A percentile compares a stretch with the other conserved stretches of the same genome.
Evolutionary conservation across 1,284 basidiomycete species (phyloP).

Genomic region (Volvariella surrecta): DNA sequence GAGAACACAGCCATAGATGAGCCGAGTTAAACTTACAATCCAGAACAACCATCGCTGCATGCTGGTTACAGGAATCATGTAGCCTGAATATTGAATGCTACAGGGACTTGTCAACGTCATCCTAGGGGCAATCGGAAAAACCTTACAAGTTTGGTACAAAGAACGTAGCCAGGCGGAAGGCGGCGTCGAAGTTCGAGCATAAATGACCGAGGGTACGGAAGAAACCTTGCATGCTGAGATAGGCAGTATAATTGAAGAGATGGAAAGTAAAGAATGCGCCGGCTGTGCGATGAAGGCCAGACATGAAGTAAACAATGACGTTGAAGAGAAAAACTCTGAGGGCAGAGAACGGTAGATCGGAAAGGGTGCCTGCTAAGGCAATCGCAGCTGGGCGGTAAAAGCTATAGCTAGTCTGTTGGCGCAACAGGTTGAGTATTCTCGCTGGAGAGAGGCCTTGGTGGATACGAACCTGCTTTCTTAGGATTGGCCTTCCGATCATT

Average conservation of each 20-base stretch:
- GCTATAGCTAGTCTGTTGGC: conserved; percentile 57
- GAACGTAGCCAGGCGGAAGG: conserved; percentile 49
- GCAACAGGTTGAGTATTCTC: conserved; percentile 11
- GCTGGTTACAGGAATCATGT: conserved; percentile 61
- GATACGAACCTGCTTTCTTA: conserved; percentile 46
- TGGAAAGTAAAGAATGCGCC: conserved; percentile 71
- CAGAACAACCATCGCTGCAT: conserved; percentile 91
- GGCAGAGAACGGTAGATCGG: conserved; percentile 73
- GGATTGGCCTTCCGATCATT: conserved; percentile 73
- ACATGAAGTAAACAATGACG: conserved; percentile 72
- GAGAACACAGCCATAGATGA: conserved; percentile 1
- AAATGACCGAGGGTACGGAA: conserved; percentile 65
- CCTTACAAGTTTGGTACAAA: conserved; percentile 55
- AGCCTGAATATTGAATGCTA: conserved; percentile 55
- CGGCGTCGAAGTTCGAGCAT: conserved; percentile 56
- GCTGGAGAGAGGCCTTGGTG: background rate
- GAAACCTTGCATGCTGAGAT: conserved; percentile 63
- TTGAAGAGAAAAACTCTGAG: conserved; percentile 56
- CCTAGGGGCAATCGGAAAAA: background rate
- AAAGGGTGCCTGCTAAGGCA: conserved; percentile 64
- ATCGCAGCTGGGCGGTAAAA: conserved; percentile 77
- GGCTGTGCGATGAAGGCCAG: conserved; percentile 48
- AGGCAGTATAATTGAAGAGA: conserved; percentile 53
- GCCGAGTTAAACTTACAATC: conserved; percentile 42
- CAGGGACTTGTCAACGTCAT: conserved; percentile 2